phyloP scores from a whole-genome alignment of 2,329 filamentous ascomycete genomes.

The Gnomoniopsis smithogilvyi region DNA sequence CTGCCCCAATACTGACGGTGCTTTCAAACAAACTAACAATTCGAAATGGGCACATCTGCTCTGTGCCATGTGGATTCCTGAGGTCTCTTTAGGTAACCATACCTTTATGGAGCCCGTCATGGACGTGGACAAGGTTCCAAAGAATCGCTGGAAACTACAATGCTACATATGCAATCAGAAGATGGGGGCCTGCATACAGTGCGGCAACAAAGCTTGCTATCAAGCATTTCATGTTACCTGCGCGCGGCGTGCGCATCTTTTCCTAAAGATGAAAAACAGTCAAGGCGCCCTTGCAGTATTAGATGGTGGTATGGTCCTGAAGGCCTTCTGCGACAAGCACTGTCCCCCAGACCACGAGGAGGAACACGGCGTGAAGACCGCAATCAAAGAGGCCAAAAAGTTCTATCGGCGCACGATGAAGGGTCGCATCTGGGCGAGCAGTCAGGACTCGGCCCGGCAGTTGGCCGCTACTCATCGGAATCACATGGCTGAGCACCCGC shows the following conservation, averaged over 20 bases:
- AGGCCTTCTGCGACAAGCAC: conserved; percentile 95
- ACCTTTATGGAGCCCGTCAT: conserved; percentile 98
- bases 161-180: conserved; percentile 97
- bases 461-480: conserved; percentile 70
- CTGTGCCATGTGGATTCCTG: conserved; percentile 97
- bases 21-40: conserved; percentile 96
- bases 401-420: conserved; percentile 91
- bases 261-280: conserved; percentile 93
- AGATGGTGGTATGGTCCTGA: conserved; percentile 76
- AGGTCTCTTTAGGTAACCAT: conserved; percentile 91
- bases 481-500: conserved; percentile 63
- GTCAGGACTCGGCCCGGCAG: conserved; percentile 76
- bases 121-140: conserved; percentile 96
- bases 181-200: conserved; percentile 98
- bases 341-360: conserved; percentile 84
- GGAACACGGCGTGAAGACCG: conserved; percentile 78
- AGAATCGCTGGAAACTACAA: conserved; percentile 85
- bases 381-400: conserved; percentile 77
- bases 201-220: conserved; percentile 95
- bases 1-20: conserved; percentile 94
- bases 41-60: conserved; percentile 96
- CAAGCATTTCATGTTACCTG: conserved; percentile 97
- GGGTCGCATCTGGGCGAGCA: conserved; percentile 88
- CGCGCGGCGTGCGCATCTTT: conserved; percentile 81
- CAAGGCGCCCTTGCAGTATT: conserved; percentile 75